These are phyloP conservation scores for Salix dunnii DNA, from an alignment of 345 rosid species.

Conservation along the genomic window DNA sequence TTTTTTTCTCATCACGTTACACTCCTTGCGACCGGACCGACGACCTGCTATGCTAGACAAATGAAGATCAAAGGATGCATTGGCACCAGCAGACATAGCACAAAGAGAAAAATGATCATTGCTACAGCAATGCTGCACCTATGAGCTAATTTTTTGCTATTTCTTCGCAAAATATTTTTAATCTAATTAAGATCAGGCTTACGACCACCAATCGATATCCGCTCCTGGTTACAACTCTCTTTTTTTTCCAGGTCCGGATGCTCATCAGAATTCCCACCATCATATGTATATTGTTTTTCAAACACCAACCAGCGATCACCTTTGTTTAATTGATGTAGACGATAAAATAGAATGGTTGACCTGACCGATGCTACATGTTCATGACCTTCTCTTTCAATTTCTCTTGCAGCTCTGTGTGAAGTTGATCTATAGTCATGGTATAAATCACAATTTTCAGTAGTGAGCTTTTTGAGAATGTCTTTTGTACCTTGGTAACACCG, in stretches of 20 bases:
- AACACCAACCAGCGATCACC: neutral
- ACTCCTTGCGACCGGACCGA: too few species aligned
- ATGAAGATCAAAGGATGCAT: too few species aligned
- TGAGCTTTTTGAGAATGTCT: neutral
- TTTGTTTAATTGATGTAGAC: neutral
- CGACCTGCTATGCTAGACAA: too few species aligned
- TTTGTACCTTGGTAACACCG: neutral
- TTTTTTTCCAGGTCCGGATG: neutral
- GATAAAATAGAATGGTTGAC: neutral
- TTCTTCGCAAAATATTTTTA: too few species aligned
- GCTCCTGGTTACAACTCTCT: too few species aligned
- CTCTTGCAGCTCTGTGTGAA: neutral
- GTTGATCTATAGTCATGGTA: neutral
- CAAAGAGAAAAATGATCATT: too few species aligned
- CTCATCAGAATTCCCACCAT: neutral
- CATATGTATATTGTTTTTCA: neutral
- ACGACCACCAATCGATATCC: too few species aligned
- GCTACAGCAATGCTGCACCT: too few species aligned
- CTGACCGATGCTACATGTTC: neutral
- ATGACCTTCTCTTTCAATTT: neutral
- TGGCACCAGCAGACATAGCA: too few species aligned
- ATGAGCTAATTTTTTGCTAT: too few species aligned
- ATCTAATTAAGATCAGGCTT: too few species aligned
- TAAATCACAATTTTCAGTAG: neutral
- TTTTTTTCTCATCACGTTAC: too few species aligned